These are phyloP conservation scores for Neoascochyta sp. DNA, from an alignment of 2,329 filamentous ascomycete genomes.

Conservation along the genomic window DNA sequence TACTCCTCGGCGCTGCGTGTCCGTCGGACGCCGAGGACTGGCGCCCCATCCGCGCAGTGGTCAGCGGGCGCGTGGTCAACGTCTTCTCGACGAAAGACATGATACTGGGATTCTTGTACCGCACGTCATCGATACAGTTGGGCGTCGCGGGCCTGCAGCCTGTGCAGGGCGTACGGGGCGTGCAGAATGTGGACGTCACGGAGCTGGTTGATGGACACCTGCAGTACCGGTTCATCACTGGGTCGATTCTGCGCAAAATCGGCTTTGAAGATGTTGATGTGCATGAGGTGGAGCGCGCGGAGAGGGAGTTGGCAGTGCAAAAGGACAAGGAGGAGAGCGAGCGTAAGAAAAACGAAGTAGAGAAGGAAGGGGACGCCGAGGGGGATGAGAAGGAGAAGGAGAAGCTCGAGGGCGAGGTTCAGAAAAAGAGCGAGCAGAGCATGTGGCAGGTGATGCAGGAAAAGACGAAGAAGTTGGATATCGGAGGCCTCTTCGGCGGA, in stretches of 20 bases:
- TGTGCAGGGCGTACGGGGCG: conserved; percentile 63
- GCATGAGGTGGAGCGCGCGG: conserved; percentile 46
- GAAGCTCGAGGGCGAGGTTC: conserved; percentile 42
- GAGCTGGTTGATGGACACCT: conserved; percentile 51
- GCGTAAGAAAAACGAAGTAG: conserved; percentile 31
- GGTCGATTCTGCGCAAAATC: conserved; percentile 50
- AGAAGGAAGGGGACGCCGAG: conserved; percentile 20
- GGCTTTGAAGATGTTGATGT: conserved; percentile 53
- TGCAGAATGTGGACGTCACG: conserved; percentile 56
- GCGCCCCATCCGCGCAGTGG: conserved; percentile 71
- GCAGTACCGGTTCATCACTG: conserved; percentile 50
- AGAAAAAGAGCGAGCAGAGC: conserved; percentile 45
- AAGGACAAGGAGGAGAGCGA: conserved; percentile 42
- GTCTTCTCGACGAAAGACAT: conserved; percentile 86
- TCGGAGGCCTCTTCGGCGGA: conserved; percentile 11
- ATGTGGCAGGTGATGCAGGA: conserved; percentile 43
- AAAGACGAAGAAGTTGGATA: conserved; percentile 35
- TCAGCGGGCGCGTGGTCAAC: conserved; percentile 79
- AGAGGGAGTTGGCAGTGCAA: conserved; percentile 44
- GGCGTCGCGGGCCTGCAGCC: conserved; percentile 81
- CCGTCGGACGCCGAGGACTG: conserved; percentile 70
- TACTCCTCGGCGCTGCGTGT: conserved; percentile 76
- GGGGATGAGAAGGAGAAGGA: conserved; percentile 33
- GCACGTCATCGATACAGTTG: conserved; percentile 74
- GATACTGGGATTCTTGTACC: conserved; percentile 81